A percentile compares a stretch with the other conserved stretches of the same genome.
Evolutionary conservation across 441 rosid species (phyloP).

Genomic region (Brassica balearica): DNA sequence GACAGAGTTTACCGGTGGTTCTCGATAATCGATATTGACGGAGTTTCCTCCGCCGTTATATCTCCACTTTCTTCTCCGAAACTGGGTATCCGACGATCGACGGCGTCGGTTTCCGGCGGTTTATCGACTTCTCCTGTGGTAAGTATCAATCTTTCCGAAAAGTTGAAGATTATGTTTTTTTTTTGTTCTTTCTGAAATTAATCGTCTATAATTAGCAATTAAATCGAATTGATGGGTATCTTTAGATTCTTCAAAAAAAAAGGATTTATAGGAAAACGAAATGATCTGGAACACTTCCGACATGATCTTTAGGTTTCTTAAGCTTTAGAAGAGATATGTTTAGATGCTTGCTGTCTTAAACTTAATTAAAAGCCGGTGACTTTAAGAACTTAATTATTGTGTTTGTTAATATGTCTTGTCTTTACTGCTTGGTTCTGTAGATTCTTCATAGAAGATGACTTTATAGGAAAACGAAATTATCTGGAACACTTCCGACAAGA

Average conservation of each 20-base stretch:
- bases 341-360: constrained; percentile 13
- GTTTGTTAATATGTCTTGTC: no score
- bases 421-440: no score
- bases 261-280: not conserved
- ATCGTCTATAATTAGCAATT: not conserved
- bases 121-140: constrained; percentile 32
- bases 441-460: no score
- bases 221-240: constrained; percentile 14
- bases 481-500: no score
- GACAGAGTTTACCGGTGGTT: constrained; percentile 53
- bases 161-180: not conserved
- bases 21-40: constrained; percentile 64
- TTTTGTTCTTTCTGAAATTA: not conserved
- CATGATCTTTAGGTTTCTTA: not conserved
- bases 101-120: constrained; percentile 48
- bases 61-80: constrained; percentile 57
- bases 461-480: no score
- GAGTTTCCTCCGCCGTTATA: constrained; percentile 50
- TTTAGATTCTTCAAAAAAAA: not conserved
- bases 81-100: constrained; percentile 42
- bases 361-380: constrained; percentile 2
- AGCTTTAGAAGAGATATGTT: not conserved
- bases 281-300: not conserved
- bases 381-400: no score
- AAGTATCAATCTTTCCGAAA: constrained; percentile 12